These are phyloP conservation scores for Dictyostelium firmibasis DNA, from an alignment of 78 protist species.

Conservation along the genomic window DNA sequence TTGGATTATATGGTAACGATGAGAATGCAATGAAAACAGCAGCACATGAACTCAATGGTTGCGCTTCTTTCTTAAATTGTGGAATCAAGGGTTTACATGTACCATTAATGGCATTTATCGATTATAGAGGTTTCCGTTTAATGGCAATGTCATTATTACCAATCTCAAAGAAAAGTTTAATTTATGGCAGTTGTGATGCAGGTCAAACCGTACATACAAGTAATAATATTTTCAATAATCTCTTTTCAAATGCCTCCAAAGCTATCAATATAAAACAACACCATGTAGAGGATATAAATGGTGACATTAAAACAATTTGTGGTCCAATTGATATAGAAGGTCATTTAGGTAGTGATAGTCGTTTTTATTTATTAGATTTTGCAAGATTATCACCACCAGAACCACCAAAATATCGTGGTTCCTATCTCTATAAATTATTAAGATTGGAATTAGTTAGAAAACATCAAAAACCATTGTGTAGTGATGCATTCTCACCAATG, in stretches of 20 bases:
- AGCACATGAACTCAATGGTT: conserved; percentile 78
- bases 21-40: conserved; percentile 86
- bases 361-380: conserved; percentile 79
- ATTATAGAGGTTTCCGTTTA: conserved; percentile 80
- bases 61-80: conserved; percentile 58
- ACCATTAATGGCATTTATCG: conserved; percentile 83
- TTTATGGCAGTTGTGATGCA: conserved; percentile 75
- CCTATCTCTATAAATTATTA: conserved; percentile 56
- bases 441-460: conserved; percentile 73
- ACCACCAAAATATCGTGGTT: conserved; percentile 71
- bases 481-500: conserved; percentile 80
- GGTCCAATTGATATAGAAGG: conserved; percentile 83
- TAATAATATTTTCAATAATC: conserved; percentile 54
- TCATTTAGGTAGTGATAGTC: conserved; percentile 62
- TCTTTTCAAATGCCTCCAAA: conserved; percentile 50
- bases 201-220: conserved; percentile 79
- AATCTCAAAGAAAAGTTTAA: conserved; percentile 47
- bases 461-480: conserved; percentile 44
- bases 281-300: conserved; percentile 17
- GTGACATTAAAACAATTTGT: conserved; percentile 22
- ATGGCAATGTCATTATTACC: conserved; percentile 79
- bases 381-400: conserved; percentile 80
- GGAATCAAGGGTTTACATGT: conserved; percentile 77
- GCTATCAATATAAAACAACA: conserved; percentile 75
- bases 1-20: conserved; percentile 79